Base-by-base conservation (phyloP, 1,284 basidiomycete genomes). In the Puccinia triticina region DNA sequence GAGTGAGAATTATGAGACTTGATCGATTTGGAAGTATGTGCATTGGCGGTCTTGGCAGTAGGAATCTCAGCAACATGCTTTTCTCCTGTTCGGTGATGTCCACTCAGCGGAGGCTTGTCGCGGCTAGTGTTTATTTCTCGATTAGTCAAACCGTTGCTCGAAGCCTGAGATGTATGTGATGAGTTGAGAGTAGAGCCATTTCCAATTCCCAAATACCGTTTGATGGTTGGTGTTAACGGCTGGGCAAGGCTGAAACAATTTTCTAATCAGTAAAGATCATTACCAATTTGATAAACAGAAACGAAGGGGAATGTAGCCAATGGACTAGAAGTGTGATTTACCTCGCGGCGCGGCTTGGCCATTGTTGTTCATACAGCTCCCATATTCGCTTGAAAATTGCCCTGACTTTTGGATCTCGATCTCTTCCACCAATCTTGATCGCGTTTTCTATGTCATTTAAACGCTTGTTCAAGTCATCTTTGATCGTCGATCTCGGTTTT, bases 391-490 rank as follows among this genome's bases (percentile, higher is more conserved):
- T 90, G 82, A 91, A 90, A 23, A 90, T 87, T 85, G 91, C 92
- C 84, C 94, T 88, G 29, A 94, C 90, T 82, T 93, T 93, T 18
- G 91, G 90, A 85, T 90, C 93, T n/a, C 92, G 90, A 87, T 95
- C 93, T 29, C 90, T 90, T 16, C 91, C 92, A 0, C 92, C 90
- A 3, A 87, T 86, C 82, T 89, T 91, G 84, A 95, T 93, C 71
- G 93, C 89, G 29, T 87, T 88, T 86, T 95, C 93, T 32, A 95
- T 88, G 55, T 92, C 91, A 66, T 88, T 88, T 0, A 90, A 90
- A 2, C 71, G 69, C 92, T 89, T 0, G 88, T 84, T 76, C 92
- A 91, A 85, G 76, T 82, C 71, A 90, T 92, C 86, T 92, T 91
- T 48, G 93, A 85, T 84, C 93, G 92, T 0, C 92, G 91, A 7